Evolutionary conservation across 352 stramenopile species (phyloP).

Genomic region (Globisporangium paddicum): DNA sequence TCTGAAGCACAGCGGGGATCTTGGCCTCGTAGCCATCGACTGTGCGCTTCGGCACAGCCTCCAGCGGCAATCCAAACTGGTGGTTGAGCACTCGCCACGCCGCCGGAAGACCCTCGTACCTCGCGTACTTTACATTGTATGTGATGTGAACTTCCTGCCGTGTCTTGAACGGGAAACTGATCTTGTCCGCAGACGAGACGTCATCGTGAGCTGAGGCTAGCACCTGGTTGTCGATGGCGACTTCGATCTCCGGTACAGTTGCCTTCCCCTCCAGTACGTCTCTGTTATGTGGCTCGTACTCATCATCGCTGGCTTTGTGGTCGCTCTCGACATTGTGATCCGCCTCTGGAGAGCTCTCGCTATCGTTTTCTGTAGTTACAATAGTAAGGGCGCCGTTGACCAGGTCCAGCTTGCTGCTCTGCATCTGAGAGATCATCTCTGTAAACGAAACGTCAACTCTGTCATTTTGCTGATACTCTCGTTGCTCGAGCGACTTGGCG

Average conservation of each 20-base stretch:
- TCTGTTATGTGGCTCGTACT: neutral
- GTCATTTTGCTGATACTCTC: neutral
- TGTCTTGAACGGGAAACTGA: slow-evolving; percentile 66
- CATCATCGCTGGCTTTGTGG: neutral
- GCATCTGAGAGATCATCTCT: neutral
- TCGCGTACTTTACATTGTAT: slow-evolving; percentile 57
- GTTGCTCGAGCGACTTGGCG: neutral
- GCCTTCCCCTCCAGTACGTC: neutral
- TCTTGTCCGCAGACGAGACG: slow-evolving; percentile 23
- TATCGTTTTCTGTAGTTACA: neutral
- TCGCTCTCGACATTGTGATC: neutral
- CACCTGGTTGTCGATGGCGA: neutral
- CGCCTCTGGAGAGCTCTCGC: neutral
- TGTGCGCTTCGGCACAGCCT: slow-evolving; percentile 49
- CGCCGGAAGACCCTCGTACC: slow-evolving; percentile 70
- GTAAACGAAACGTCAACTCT: neutral
- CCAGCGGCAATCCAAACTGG: slow-evolving; percentile 69
- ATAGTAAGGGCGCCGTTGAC: neutral
- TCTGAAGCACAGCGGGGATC: slow-evolving; percentile 69
- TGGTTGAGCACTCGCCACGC: slow-evolving; percentile 65
- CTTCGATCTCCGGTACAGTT: neutral
- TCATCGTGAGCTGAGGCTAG: neutral
- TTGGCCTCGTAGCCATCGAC: slow-evolving; percentile 57
- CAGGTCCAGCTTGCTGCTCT: neutral
- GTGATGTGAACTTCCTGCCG: slow-evolving; percentile 68